A percentile compares a stretch with the other conserved stretches of the same genome.
Conservation (phyloP, 805 yeast species). For the Metschnikowia gruessii region DNA sequence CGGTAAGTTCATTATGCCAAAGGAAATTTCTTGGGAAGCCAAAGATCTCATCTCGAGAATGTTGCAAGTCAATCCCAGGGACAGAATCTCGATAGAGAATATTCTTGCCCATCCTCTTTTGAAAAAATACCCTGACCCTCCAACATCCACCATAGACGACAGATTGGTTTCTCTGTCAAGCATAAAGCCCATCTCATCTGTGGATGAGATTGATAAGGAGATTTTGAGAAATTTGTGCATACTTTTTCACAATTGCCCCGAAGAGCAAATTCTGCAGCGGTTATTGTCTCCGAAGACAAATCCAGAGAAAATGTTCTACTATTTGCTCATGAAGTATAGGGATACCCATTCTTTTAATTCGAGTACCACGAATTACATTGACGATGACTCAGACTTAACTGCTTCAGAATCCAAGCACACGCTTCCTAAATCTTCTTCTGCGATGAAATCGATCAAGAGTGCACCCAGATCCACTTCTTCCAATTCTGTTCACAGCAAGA, state of each 20-base stretch:
- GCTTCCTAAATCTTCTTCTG: conserved; percentile 34
- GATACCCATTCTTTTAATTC: conserved; percentile 51
- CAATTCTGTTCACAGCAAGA: conserved; percentile 20
- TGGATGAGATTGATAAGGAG: conserved; percentile 57
- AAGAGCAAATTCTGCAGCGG: conserved; percentile 48
- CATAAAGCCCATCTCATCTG: conserved; percentile 29
- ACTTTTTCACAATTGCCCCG: conserved; percentile 75
- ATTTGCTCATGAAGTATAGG: conserved; percentile 68
- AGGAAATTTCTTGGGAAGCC: conserved; percentile 76
- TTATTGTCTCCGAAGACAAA: conserved; percentile 56
- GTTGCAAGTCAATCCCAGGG: conserved; percentile 76
- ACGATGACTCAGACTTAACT: conserved; percentile 26
- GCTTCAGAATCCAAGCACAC: conserved; percentile 26
- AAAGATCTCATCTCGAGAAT: conserved; percentile 78
- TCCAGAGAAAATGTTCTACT: conserved; percentile 80
- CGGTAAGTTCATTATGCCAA: conserved; percentile 84
- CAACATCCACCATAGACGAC: conserved; percentile 1
- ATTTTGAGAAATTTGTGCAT: conserved; percentile 74
- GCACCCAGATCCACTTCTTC: conserved; percentile 25
- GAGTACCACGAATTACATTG: conserved; percentile 22
- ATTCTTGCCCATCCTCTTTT: conserved; percentile 80
- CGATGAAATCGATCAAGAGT: conserved; percentile 32
- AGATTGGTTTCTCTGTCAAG: conserved; percentile 17
- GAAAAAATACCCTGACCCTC: conserved; percentile 57
- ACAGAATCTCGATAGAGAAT: conserved; percentile 74